Base-by-base conservation (phyloP, 495 filamentous ascomycete species). In the Xylaria castorea region DNA sequence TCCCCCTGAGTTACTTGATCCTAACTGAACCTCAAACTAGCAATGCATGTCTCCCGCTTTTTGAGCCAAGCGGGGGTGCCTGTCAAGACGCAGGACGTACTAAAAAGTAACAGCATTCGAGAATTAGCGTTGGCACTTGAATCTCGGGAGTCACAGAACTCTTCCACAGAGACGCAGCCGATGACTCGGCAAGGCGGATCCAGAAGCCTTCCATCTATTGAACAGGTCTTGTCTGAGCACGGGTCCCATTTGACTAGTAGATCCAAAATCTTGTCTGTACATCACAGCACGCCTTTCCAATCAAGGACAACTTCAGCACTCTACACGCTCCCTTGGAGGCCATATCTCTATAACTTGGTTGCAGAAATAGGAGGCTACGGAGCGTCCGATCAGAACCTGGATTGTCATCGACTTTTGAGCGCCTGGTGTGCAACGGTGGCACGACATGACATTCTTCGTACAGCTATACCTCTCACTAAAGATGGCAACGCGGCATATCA, bases 271-370 rank as follows among this genome's bases (percentile, higher is more conserved):
- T 64, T 64, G 22, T 44, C 61, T 27, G 22, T 64, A 46, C 61
- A 64, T 30, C 61, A 64, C 34, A 64, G 61, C 22, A 64, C 61
- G 7, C 38, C 61, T 64, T 64, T 64, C 61, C 61, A 64, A 27
- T 64, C 38, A 38, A 46, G 61, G 36, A 64, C 61, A 46, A 44
- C 61, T 30, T 64, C 38, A 25, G 34, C 38, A 46, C 61, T 64
- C 11, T 18, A 64, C 61, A 64, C 36, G 0, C 38, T 64, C 14
- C 61, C 61, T 0, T 64, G 61, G 61, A 44, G 38, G 25, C 61
- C 61, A 22, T 64, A 64, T 64, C 61, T 64, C 61, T 64, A 64
- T 27, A 64, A 64, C 38, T 16, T 64, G 38, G 25, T 64, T 44
- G 61, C 61, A 22, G 38, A 64, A 64, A 64, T 64, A 1, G n/a